Base-by-base conservation (phyloP, 768 basidiomycete species). In the Leucocoprinus leucothites region DNA sequence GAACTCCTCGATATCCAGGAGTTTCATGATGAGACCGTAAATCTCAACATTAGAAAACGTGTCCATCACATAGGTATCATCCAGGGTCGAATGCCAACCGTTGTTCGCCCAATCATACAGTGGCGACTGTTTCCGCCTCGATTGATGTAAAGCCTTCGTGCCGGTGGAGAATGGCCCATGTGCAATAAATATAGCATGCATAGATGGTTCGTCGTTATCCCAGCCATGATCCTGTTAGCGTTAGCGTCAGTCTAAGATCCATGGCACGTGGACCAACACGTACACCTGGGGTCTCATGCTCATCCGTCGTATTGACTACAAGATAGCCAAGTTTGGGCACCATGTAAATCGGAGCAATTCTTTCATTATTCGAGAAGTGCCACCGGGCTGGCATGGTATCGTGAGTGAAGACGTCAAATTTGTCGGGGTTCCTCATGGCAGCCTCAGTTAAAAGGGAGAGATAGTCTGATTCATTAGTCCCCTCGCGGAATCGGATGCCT, bases 101-200 rank as follows among this genome's bases (percentile, higher is more conserved):
- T 81, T 73, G 61, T 59, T 59, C 54, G 48, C 60, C 52, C 58
- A 66, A 56, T 21, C 57, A n/a, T 11, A 5, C 31, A 11, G 31
- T 31, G 46, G 49, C 24, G n/a, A 55, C 40, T 28, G 13, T 51
- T 47, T 31, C 11, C n/a, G 44, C 59, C 65, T 42, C 47, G 60
- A 42, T 22, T 78, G 73, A 60, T 84, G 78, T 43, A 78, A 66
- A 6, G 77, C 70, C 68, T 92, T 94, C 50, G 84, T 77, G 41
- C 82, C 78, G 9, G 81, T 70, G 13, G 88, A 84, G 68, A 94
- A 94, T 0, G 94, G 94, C 1, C 94, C 94, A 64, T 94, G 91
- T 9, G 91, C 93, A 55, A 96, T 86, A 68, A 96, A 95, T 65
- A 92, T 86, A 1, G 93, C 93, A 48, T 85, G 82, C 94, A 96